phyloP scores from a whole-genome alignment of 78 protist species.

The Protostelium mycophagum region DNA sequence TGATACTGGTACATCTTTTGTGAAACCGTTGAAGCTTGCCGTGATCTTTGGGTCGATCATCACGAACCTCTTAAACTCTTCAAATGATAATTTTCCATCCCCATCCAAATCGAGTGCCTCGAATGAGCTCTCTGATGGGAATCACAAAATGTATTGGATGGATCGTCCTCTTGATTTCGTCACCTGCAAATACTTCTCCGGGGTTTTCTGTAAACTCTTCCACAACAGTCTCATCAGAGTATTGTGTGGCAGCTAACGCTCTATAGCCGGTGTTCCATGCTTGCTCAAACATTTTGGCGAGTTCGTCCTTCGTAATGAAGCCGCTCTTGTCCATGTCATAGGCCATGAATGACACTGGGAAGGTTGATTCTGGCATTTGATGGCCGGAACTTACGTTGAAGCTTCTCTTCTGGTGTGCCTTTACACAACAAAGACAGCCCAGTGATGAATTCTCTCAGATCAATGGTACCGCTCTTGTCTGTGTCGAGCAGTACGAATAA shows the following conservation, averaged over 20 bases:
- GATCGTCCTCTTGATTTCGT: too few species aligned
- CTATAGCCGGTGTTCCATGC: slow-evolving; percentile 63
- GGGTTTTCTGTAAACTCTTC: slow-evolving; percentile 52
- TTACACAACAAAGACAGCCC: slow-evolving; percentile 56
- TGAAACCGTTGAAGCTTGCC: slow-evolving; percentile 54
- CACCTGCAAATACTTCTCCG: slow-evolving; percentile 58
- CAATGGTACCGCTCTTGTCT: slow-evolving; percentile 42
- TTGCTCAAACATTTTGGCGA: slow-evolving; percentile 57
- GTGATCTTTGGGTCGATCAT: slow-evolving; percentile 60
- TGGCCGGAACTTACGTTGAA: slow-evolving; percentile 26
- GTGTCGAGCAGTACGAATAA: slow-evolving; percentile 47
- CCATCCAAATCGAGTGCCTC: slow-evolving; percentile 53
- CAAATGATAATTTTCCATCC: slow-evolving; percentile 55
- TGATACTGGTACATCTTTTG: slow-evolving; percentile 60
- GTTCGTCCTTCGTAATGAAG: slow-evolving; percentile 67
- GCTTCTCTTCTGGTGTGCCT: slow-evolving; percentile 49
- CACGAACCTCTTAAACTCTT: slow-evolving; percentile 54
- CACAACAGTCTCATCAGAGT: slow-evolving; percentile 32
- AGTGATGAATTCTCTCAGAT: slow-evolving; percentile 55
- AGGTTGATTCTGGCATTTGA: not conserved
- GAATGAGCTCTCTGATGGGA: too few species aligned
- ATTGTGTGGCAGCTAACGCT: slow-evolving; percentile 50
- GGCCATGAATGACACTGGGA: slow-evolving; percentile 67
- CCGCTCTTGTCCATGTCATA: slow-evolving; percentile 86
- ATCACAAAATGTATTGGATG: too few species aligned